Evolutionary conservation across 2,329 filamentous ascomycete genomes (phyloP), one percentile per base, ranked within the genome.

Genomic region (Penicillium thymicola): DNA sequence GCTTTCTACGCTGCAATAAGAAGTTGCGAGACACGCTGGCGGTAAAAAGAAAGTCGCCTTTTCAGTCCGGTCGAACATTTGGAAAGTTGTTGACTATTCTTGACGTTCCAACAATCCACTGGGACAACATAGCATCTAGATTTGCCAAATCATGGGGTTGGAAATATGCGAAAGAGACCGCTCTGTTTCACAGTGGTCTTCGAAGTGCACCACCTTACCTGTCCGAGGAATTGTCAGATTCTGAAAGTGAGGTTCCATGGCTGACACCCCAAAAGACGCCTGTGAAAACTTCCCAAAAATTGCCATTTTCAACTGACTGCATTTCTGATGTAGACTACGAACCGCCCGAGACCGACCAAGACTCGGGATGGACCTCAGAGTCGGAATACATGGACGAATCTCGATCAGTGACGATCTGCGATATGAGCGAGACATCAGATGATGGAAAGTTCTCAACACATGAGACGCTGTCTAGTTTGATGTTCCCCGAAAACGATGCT

Each of bases 81-180:
- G 66, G 66, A 2, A 65, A 62, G 16, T 42, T 73, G 2, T 54
- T 73, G 0, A 47, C 41, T 1, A 21, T 60, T 0, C 32, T 70
- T 2, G 18, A 59, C 7, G 45, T 73, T 1, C 66, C 70, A 8
- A n/a, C 54, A 11, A 52, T 60, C 32, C 59, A 70, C 48, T 61
- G 54, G 40, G 47, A 62, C 38, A 36, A 59, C 18, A n/a, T 70
- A 7, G 64, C 70, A 9, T 16, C 53, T 36, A 57, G 62, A 25
- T 62, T 72, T 16, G 49, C 56, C 0, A 47, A 51, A 5, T 59
- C 61, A 9, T 72, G 69, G 68, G 49, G 50, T 2, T 57, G 54
- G 54, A 34, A 5, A 3, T 1, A 21, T 1, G 11, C 5, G 16
- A 18, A 36, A 34, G 47, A 55, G 8, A 34, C 4, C 2, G 23